Conservation (phyloP, 2,329 filamentous ascomycete genomes). For the Acrocalymma vagum region DNA sequence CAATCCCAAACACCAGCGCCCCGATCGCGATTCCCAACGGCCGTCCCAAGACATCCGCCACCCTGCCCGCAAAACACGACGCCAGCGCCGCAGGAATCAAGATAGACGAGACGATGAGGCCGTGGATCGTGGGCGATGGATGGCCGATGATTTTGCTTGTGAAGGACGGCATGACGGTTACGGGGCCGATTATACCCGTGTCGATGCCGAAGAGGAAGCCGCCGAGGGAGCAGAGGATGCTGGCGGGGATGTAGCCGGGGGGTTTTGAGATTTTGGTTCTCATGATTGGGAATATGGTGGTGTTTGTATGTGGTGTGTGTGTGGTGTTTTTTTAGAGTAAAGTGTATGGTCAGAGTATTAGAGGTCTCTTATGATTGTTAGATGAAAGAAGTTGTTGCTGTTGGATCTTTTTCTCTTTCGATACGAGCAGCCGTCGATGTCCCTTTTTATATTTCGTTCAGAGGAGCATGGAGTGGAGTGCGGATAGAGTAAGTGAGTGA, state of each 20-base stretch:
- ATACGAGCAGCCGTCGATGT: too few relatives aligned
- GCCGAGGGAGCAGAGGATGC: conserved; percentile 26
- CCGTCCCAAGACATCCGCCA: conserved; percentile 65
- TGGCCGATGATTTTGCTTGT: conserved; percentile 58
- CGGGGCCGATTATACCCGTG: conserved; percentile 66
- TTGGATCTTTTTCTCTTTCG: too few relatives aligned
- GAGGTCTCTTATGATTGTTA: too few relatives aligned
- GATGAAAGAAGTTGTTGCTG: too few relatives aligned
- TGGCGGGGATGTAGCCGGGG: conserved; percentile 23
- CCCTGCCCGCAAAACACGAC: conserved; percentile 64
- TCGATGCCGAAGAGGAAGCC: conserved; percentile 46
- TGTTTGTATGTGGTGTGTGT: too few relatives aligned
- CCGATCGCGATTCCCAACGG: conserved; percentile 60
- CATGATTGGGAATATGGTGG: too few relatives aligned
- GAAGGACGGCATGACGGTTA: conserved; percentile 67
- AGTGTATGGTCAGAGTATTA: too few relatives aligned
- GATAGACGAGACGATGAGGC: conserved; percentile 67
- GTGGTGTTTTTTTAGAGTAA: too few relatives aligned
- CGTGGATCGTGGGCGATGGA: conserved; percentile 62
- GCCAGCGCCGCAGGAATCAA: conserved; percentile 64
- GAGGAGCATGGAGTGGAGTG: too few relatives aligned
- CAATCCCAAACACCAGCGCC: conserved; percentile 61
- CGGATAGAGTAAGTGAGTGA: too few relatives aligned
- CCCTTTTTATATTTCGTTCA: too few relatives aligned
- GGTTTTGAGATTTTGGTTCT: too few relatives aligned